Conservation (phyloP, 768 basidiomycete genomes). For the Asterophora lycoperdoides region DNA sequence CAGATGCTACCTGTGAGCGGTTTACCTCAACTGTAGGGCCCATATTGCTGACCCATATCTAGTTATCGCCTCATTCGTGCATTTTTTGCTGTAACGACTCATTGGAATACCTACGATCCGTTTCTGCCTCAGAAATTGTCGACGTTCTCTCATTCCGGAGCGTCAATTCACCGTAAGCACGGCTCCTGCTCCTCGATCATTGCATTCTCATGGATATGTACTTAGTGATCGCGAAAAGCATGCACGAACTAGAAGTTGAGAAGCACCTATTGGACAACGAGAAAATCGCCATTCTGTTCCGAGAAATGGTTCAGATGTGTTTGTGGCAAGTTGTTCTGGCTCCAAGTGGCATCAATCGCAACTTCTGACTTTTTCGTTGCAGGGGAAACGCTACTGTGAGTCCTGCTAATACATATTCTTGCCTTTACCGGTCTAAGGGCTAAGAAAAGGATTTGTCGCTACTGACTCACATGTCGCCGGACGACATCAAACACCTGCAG, state of each 20-base stretch:
- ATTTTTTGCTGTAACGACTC: slow-evolving; percentile 58
- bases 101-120: slow-evolving; percentile 80
- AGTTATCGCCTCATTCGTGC: slow-evolving; percentile 85
- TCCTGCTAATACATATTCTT: neutral
- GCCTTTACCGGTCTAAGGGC: neutral
- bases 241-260: slow-evolving; percentile 59
- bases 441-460: slow-evolving; percentile 80
- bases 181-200: slow-evolving; percentile 1
- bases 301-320: slow-evolving; percentile 88
- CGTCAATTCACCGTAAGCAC: slow-evolving; percentile 66
- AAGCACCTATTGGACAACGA: slow-evolving; percentile 45
- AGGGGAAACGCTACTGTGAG: slow-evolving; percentile 94
- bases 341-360: neutral
- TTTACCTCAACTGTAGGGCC: neutral
- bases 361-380: neutral
- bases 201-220: neutral
- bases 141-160: slow-evolving; percentile 75
- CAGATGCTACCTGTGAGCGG: slow-evolving; percentile 70
- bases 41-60: neutral
- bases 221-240: slow-evolving; percentile 67
- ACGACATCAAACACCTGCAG: slow-evolving; percentile 82
- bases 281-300: slow-evolving; percentile 63
- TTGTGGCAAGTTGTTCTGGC: slow-evolving; percentile 51
- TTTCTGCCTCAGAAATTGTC: slow-evolving; percentile 77
- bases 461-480: slow-evolving; percentile 76